phyloP scores from a whole-genome alignment of 2,329 filamentous ascomycete genomes.

The Pseudocercospora musae region DNA sequence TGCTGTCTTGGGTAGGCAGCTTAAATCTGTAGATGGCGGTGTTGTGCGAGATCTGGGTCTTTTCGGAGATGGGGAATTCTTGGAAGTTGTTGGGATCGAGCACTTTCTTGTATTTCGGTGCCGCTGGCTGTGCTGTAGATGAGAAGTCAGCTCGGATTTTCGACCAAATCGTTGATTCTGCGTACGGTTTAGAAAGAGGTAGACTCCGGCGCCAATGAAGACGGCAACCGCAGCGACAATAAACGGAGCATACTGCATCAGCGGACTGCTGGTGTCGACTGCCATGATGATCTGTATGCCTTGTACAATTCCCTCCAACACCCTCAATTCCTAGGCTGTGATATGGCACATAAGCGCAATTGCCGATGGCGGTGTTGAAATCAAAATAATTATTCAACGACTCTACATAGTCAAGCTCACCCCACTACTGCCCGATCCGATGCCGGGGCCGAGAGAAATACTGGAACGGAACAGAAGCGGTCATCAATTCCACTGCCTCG shows the following conservation, averaged over 20 bases:
- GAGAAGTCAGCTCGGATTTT: neutral
- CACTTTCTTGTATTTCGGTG: conserved; percentile 69
- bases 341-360: neutral
- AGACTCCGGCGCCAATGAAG: conserved; percentile 16
- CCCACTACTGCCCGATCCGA: neutral
- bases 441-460: neutral
- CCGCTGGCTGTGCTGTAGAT: conserved; percentile 7
- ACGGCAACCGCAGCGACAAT: conserved; percentile 14
- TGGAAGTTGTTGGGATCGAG: conserved; percentile 87
- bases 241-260: conserved; percentile 11
- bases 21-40: conserved; percentile 98
- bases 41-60: conserved; percentile 95
- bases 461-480: too few species aligned
- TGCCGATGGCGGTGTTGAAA: neutral
- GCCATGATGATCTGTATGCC: neutral
- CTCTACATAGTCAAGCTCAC: neutral
- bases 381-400: neutral
- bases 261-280: conserved; percentile 4
- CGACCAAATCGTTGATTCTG: neutral
- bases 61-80: conserved; percentile 88
- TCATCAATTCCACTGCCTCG: conserved; percentile 5
- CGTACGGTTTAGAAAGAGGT: conserved; percentile 17
- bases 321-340: neutral
- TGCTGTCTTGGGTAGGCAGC: conserved; percentile 71
- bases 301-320: neutral